A percentile compares a stretch with the other conserved stretches of the same genome.
phyloP scores from a whole-genome alignment of 306 rosid species.

The Prunus salicina region DNA sequence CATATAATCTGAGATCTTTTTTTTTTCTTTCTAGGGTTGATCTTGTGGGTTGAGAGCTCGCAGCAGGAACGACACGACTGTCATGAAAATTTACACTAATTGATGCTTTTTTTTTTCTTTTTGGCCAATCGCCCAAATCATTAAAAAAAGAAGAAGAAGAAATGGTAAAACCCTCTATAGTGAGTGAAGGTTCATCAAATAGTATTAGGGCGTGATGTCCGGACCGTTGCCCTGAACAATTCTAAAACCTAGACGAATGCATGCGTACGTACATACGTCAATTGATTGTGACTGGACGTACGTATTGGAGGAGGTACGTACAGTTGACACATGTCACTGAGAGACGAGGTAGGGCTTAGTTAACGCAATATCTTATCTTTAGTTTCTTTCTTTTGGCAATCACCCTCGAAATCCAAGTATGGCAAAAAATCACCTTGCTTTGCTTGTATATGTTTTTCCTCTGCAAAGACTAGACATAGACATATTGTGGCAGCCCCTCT shows the following conservation, averaged over 20 bases:
- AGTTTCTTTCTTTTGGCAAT: background rate
- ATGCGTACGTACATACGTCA: background rate
- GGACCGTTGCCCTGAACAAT: background rate
- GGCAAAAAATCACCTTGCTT: background rate
- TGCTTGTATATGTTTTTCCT: background rate
- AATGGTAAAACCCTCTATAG: too few relatives aligned
- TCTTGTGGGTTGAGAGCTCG: too few relatives aligned
- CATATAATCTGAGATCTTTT: too few relatives aligned
- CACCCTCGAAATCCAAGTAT: background rate
- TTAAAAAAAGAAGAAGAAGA: too few relatives aligned
- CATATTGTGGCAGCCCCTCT: background rate
- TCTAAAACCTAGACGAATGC: background rate
- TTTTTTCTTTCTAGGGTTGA: too few relatives aligned
- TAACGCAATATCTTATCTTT: background rate
- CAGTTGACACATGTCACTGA: too few relatives aligned
- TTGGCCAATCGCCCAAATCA: too few relatives aligned
- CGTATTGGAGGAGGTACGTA: background rate
- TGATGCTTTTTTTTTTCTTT: too few relatives aligned
- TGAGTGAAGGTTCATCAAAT: too few relatives aligned
- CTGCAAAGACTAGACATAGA: background rate
- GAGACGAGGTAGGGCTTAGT: background rate
- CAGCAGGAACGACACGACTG: fast-evolving
- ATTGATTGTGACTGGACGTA: conserved; percentile 2
- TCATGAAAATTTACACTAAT: too few relatives aligned
- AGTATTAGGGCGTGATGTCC: background rate